A percentile compares a stretch with the other conserved stretches of the same genome.
Evolutionary conservation across 2,329 filamentous ascomycete species (phyloP).

Genomic region (Coniella lustricola): DNA sequence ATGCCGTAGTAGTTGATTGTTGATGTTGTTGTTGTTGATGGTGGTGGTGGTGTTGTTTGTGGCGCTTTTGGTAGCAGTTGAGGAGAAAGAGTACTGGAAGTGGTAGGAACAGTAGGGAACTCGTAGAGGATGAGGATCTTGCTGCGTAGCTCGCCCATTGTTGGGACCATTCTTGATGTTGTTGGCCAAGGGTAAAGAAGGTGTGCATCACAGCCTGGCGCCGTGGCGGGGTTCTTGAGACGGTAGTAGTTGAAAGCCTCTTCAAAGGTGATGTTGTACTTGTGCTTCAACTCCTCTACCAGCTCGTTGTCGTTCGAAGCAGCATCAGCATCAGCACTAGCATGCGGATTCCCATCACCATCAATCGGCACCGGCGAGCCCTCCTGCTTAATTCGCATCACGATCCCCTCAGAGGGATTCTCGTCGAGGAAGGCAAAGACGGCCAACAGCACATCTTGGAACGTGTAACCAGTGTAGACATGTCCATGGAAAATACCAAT

Average conservation of each 20-base stretch:
- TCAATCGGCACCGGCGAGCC: slow-evolving; percentile 25
- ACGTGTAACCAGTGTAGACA: slow-evolving; percentile 38
- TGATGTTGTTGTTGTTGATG: no score
- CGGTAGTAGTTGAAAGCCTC: slow-evolving; percentile 37
- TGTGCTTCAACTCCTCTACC: slow-evolving; percentile 17
- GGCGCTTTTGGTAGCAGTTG: no score
- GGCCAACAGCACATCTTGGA: slow-evolving; percentile 34
- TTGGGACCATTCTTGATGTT: slow-evolving; percentile 27
- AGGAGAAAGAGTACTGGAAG: no score
- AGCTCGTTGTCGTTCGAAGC: not conserved
- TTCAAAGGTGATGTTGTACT: slow-evolving; percentile 35
- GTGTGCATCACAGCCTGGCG: slow-evolving; percentile 28
- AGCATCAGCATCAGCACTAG: no score
- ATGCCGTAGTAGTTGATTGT: slow-evolving; percentile 31
- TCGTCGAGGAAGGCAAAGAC: slow-evolving; percentile 39
- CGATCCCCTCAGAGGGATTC: slow-evolving; percentile 38
- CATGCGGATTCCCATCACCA: slow-evolving; percentile 4
- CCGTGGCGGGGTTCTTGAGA: slow-evolving; percentile 27
- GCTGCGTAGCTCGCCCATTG: slow-evolving; percentile 37
- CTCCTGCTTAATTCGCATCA: slow-evolving; percentile 46
- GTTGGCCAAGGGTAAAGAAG: slow-evolving; percentile 21
- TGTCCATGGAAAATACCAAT: slow-evolving; percentile 42
- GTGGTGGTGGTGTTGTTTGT: no score
- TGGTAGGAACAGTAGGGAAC: slow-evolving; percentile 26
- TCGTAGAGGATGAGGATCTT: slow-evolving; percentile 42